Evolutionary conservation across 2,329 filamentous ascomycete genomes (phyloP).

Genomic region (Diaporthe longicolla): DNA sequence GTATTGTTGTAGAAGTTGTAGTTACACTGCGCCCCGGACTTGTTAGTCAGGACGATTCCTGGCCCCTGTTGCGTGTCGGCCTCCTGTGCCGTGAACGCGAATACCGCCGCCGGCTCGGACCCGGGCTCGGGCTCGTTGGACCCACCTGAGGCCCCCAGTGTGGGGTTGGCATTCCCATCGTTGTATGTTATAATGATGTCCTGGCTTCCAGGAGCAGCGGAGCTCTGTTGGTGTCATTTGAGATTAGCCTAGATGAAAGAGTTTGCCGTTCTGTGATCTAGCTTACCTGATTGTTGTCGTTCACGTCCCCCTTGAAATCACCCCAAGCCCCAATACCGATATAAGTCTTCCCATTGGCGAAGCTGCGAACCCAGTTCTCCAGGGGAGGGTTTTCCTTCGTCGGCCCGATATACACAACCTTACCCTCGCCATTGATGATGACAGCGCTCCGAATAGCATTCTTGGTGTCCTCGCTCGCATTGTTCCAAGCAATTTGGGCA

Average conservation of each 20-base stretch:
- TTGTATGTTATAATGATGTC: slow-evolving; percentile 56
- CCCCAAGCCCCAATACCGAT: slow-evolving; percentile 57
- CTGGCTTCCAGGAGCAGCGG: slow-evolving; percentile 55
- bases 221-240: slow-evolving; percentile 47
- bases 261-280: accelerated
- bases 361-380: slow-evolving; percentile 55
- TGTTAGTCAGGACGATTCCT: slow-evolving; percentile 20
- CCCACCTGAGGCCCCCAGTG: slow-evolving; percentile 22
- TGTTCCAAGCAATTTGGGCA: background rate
- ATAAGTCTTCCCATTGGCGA: slow-evolving; percentile 55
- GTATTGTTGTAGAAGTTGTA: slow-evolving; percentile 25
- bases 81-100: background rate
- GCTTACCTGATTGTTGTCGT: slow-evolving; percentile 50
- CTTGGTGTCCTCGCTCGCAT: slow-evolving; percentile 50
- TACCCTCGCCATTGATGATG: slow-evolving; percentile 48
- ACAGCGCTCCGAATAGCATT: slow-evolving; percentile 52
- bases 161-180: slow-evolving; percentile 47
- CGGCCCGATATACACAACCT: slow-evolving; percentile 52
- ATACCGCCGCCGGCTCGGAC: background rate
- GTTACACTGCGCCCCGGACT: slow-evolving; percentile 19
- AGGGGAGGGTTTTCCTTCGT: slow-evolving; percentile 53
- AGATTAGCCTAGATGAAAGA: background rate
- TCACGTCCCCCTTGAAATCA: slow-evolving; percentile 49
- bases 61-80: background rate
- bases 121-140: background rate